phyloP scores from a whole-genome alignment of 805 yeast genomes.

The Brettanomyces sp. region DNA sequence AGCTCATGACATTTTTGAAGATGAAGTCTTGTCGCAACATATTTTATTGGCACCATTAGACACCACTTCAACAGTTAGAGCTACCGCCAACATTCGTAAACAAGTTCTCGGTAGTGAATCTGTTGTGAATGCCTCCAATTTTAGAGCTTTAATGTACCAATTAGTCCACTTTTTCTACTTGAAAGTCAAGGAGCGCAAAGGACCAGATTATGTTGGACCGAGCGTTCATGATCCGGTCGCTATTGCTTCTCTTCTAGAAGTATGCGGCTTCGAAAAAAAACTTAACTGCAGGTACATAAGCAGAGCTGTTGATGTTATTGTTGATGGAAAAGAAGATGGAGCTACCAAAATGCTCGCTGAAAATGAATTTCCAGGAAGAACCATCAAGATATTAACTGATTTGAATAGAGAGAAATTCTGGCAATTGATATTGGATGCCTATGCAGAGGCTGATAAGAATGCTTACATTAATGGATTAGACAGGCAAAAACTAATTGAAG shows the following conservation, averaged over 20 bases:
- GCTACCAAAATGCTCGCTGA: slow-evolving; percentile 5
- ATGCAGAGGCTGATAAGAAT: slow-evolving; percentile 26
- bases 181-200: slow-evolving; percentile 32
- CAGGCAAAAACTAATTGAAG: slow-evolving; percentile 5
- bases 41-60: slow-evolving; percentile 56
- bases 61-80: slow-evolving; percentile 51
- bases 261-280: slow-evolving; percentile 20
- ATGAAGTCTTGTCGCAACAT: slow-evolving; percentile 36
- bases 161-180: slow-evolving; percentile 42
- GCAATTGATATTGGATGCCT: slow-evolving; percentile 30
- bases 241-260: slow-evolving; percentile 45
- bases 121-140: slow-evolving; percentile 24
- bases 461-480: slow-evolving; percentile 10
- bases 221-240: slow-evolving; percentile 80
- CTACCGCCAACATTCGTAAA: slow-evolving; percentile 1
- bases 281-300: slow-evolving; percentile 14
- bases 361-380: background rate
- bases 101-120: slow-evolving; percentile 28
- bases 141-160: slow-evolving; percentile 48
- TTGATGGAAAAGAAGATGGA: slow-evolving; percentile 6
- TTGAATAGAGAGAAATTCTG: slow-evolving; percentile 19
- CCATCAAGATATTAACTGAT: background rate
- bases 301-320: slow-evolving; percentile 10
- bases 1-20: slow-evolving; percentile 46
- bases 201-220: slow-evolving; percentile 45